A percentile compares a stretch with the other conserved stretches of the same genome.
These are phyloP conservation scores for Fusarium sp. DNA, from an alignment of 2,329 filamentous ascomycete species.

Conservation along the genomic window DNA sequence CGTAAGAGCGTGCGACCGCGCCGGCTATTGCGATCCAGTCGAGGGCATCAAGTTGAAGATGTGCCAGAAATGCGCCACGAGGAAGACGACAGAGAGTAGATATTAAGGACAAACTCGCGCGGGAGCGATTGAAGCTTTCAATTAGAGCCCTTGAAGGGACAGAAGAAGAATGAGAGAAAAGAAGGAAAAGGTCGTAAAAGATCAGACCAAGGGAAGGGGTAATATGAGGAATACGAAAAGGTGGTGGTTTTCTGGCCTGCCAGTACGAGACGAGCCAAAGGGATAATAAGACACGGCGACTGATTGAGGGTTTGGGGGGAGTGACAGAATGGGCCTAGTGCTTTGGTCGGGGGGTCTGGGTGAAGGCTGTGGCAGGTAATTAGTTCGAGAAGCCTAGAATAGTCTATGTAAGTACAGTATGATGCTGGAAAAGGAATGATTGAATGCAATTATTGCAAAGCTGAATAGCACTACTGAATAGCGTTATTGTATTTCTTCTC, in stretches of 20 bases:
- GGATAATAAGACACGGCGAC: conserved; percentile 49
- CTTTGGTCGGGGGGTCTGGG: conserved; percentile 29
- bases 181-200: conserved; percentile 30
- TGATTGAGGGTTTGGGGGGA: conserved; percentile 46
- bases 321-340: conserved; percentile 41
- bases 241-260: conserved; percentile 43
- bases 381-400: no score
- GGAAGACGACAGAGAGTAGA: conserved; percentile 20
- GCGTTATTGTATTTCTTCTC: no score
- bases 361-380: no score
- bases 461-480: no score
- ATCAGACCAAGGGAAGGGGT: conserved; percentile 40
- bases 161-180: conserved; percentile 20
- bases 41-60: conserved; percentile 47
- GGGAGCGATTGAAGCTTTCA: conserved; percentile 1
- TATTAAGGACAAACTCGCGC: background rate
- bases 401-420: no score
- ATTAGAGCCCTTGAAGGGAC: conserved; percentile 6
- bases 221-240: conserved; percentile 46
- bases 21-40: conserved; percentile 41
- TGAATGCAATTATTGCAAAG: no score
- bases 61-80: conserved; percentile 28
- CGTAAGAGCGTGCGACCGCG: conserved; percentile 33
- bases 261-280: conserved; percentile 41
- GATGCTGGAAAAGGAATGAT: no score